These are phyloP conservation scores for Codiaeum variegatum DNA, from an alignment of 441 rosid genomes.

Conservation along the genomic window DNA sequence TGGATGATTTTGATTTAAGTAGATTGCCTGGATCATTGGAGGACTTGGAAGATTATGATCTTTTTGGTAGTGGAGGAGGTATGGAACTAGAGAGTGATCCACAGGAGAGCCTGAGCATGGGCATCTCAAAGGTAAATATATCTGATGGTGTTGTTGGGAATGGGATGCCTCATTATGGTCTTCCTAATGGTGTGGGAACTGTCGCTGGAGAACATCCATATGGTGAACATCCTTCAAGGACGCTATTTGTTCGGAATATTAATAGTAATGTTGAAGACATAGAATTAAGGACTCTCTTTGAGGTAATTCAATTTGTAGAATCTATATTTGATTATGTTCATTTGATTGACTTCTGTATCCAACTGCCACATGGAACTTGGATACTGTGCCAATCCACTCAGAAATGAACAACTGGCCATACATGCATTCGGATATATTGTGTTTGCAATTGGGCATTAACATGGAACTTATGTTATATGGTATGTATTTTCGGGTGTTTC, in stretches of 20 bases:
- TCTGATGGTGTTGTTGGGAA: constrained; percentile 62
- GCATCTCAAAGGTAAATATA: constrained; percentile 55
- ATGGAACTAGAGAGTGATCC: constrained; percentile 78
- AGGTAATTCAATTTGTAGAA: constrained; percentile 44
- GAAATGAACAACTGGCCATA: background rate
- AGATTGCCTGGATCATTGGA: constrained; percentile 65
- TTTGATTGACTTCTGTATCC: background rate
- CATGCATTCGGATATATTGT: background rate
- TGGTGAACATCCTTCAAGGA: constrained; percentile 99
- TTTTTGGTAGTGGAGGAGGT: constrained; percentile 95
- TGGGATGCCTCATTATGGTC: constrained; percentile 49
- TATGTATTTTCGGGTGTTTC: background rate
- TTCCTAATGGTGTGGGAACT: constrained; percentile 70
- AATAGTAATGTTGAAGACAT: constrained; percentile 95
- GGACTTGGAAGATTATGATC: constrained; percentile 83
- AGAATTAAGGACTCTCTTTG: constrained; percentile 78
- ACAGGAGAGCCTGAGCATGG: constrained; percentile 55
- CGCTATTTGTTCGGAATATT: constrained; percentile 92
- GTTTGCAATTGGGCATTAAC: background rate
- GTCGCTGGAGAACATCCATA: constrained; percentile 96
- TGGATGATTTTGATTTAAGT: constrained; percentile 76
- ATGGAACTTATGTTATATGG: background rate
- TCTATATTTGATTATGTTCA: background rate
- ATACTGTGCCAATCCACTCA: background rate
- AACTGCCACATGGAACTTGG: background rate